A percentile compares a stretch with the other conserved stretches of the same genome.
These are phyloP conservation scores for Mortierella alpina DNA, from an alignment of 192 early-diverging fungal genomes.

Conservation along the genomic window DNA sequence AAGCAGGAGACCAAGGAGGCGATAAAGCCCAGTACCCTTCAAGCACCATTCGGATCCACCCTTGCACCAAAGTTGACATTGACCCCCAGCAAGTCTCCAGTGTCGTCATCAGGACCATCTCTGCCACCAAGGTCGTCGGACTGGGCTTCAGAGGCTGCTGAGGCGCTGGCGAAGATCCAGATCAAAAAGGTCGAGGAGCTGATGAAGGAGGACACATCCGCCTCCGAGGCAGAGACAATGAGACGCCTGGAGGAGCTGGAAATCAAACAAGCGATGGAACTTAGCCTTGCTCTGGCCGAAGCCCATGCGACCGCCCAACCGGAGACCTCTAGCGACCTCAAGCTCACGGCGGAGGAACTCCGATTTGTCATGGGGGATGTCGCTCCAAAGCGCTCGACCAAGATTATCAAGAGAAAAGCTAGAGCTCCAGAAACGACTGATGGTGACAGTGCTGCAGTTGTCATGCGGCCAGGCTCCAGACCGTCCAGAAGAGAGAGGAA, in stretches of 20 bases:
- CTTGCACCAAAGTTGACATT: constrained; percentile 42
- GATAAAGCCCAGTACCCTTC: constrained; percentile 4
- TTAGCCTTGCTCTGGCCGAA: constrained; percentile 28
- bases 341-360: constrained; percentile 41
- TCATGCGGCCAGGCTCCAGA: constrained; percentile 10
- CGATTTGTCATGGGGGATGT: constrained; percentile 52
- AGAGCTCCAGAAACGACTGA: constrained; percentile 45
- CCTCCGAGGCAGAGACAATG: constrained; percentile 27
- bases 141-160: constrained; percentile 45
- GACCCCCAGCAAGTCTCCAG: constrained; percentile 26
- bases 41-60: constrained; percentile 32
- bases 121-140: constrained; percentile 20
- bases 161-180: constrained; percentile 36
- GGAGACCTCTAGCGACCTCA: constrained; percentile 13
- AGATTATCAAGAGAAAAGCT: constrained; percentile 25
- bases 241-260: constrained; percentile 34
- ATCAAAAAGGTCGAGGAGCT: constrained; percentile 30
- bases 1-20: background rate
- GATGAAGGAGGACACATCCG: constrained; percentile 23
- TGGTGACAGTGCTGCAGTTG: constrained; percentile 5
- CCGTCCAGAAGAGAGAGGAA: constrained; percentile 5
- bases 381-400: constrained; percentile 38
- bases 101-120: background rate
- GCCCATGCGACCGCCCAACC: background rate
- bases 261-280: constrained; percentile 34